Conservation (phyloP, 1,284 basidiomycete species). For the Microbotryum intermedium region DNA sequence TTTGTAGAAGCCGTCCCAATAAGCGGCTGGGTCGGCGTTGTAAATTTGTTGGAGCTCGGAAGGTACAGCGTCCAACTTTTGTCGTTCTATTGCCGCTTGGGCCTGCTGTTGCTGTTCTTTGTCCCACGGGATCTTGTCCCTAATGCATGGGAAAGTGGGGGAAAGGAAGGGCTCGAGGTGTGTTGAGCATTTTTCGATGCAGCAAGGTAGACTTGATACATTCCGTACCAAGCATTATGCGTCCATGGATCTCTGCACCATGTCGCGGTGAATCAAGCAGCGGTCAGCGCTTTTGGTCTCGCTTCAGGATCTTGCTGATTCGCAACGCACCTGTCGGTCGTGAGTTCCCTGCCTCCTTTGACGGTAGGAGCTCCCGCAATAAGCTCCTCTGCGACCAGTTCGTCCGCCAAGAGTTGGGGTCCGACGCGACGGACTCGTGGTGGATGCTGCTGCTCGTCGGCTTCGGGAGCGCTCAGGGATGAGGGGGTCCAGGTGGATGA, state of each 20-base stretch:
- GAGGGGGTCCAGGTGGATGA: no score
- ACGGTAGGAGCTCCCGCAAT: slow-evolving; percentile 26
- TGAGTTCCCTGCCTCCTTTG: slow-evolving; percentile 29
- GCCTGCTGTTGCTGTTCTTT: slow-evolving; percentile 29
- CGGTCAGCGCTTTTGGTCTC: no score
- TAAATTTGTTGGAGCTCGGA: slow-evolving; percentile 45
- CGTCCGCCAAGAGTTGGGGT: slow-evolving; percentile 17
- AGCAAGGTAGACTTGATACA: background rate
- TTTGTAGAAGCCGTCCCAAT: slow-evolving; percentile 88
- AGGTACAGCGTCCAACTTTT: slow-evolving; percentile 25
- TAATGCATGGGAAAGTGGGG: background rate
- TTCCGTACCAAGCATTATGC: slow-evolving; percentile 34
- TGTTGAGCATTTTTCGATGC: background rate
- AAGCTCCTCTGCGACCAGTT: slow-evolving; percentile 11
- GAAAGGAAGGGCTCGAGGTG: background rate
- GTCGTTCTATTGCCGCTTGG: slow-evolving; percentile 23
- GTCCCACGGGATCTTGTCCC: slow-evolving; percentile 35
- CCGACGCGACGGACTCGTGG: slow-evolving; percentile 3
- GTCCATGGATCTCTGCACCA: slow-evolving; percentile 28
- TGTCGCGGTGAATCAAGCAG: no score
- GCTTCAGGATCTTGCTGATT: no score
- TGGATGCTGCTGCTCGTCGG: background rate
- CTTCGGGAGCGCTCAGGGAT: background rate
- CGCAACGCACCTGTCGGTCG: slow-evolving; percentile 7
- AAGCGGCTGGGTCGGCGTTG: slow-evolving; percentile 61